These are phyloP conservation scores for Bretschneidera sinensis DNA, from an alignment of 345 rosid species.

Conservation along the genomic window DNA sequence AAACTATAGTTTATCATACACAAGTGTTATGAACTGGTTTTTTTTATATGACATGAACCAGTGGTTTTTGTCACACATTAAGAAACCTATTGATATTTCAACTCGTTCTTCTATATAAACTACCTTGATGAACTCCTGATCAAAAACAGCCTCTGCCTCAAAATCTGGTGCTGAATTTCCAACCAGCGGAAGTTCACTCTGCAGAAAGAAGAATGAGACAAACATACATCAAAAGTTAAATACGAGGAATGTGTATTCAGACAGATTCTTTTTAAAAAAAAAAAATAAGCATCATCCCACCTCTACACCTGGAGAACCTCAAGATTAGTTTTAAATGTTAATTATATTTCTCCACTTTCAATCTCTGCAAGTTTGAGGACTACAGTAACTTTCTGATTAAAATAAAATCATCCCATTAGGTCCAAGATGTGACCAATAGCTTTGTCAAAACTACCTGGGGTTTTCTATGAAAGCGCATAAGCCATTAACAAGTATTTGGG, in stretches of 20 bases:
- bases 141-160: constrained; percentile 97
- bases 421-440: no score
- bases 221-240: constrained; percentile 1
- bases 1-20: neutral
- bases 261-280: neutral
- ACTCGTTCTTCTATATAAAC: neutral
- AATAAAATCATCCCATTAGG: no score
- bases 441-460: no score
- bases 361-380: neutral
- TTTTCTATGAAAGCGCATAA: no score
- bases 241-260: neutral
- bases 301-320: neutral
- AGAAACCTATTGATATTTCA: neutral
- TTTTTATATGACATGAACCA: no score
- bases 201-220: constrained; percentile 10
- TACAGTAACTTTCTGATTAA: no score
- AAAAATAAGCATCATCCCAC: neutral
- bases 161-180: constrained; percentile 88
- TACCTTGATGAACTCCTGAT: constrained; percentile 94
- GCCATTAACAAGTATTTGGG: no score
- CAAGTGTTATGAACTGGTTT: neutral
- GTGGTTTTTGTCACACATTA: neutral
- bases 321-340: neutral
- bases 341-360: neutral
- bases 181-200: constrained; percentile 81